Conservation (phyloP, 768 basidiomycete genomes). For the Sporobolomyces roseus region DNA sequence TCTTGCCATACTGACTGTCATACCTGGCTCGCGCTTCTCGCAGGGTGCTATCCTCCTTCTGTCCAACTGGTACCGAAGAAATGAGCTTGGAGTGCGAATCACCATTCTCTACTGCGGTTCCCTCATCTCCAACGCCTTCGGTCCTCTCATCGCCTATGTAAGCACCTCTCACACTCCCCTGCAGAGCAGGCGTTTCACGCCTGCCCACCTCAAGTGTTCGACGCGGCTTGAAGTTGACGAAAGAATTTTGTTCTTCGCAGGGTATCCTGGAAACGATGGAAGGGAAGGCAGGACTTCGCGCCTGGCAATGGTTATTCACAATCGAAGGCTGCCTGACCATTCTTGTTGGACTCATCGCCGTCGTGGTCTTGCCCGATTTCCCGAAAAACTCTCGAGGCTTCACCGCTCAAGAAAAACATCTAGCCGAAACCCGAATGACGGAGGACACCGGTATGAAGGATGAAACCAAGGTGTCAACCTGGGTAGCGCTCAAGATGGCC, state of each 20-base stretch:
- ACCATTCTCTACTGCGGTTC: constrained; percentile 61
- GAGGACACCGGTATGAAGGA: constrained; percentile 46
- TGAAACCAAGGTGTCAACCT: constrained; percentile 29
- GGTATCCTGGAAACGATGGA: constrained; percentile 67
- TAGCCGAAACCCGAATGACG: constrained; percentile 48
- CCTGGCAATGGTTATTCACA: constrained; percentile 55
- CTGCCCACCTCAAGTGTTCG: too few species aligned
- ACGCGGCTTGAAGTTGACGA: too few species aligned
- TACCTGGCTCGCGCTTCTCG: too few species aligned
- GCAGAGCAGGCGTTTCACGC: too few species aligned
- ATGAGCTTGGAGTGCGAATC: constrained; percentile 66
- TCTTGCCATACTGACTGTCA: too few species aligned
- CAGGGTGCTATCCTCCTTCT: constrained; percentile 56
- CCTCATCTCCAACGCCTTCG: constrained; percentile 76
- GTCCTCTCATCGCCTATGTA: constrained; percentile 69
- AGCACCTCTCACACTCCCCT: neutral
- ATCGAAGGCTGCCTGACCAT: constrained; percentile 51
- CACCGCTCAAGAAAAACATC: constrained; percentile 38
- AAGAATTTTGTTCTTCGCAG: neutral
- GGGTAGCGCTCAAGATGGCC: constrained; percentile 17
- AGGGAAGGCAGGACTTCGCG: constrained; percentile 62
- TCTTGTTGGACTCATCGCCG: constrained; percentile 55
- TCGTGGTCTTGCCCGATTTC: constrained; percentile 68
- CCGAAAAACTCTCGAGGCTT: constrained; percentile 48
- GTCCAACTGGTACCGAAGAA: constrained; percentile 69